Evolutionary conservation across 1,284 basidiomycete genomes (phyloP), one percentile per base, ranked within the genome.

Genomic region (Stygiomarasmius scandens): DNA sequence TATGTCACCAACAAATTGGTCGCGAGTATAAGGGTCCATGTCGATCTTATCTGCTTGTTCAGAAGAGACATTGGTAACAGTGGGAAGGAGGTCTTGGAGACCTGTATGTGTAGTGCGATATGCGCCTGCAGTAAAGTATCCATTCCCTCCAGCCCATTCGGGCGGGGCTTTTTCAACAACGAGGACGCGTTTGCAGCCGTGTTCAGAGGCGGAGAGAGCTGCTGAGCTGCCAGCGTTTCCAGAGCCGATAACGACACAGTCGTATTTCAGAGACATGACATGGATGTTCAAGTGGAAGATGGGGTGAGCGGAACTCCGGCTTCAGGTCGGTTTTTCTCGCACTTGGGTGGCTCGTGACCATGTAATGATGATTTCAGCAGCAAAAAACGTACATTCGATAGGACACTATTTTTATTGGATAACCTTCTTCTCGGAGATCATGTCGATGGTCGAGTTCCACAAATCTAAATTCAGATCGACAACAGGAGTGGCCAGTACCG

Each of bases 51-150:
- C 64, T 1, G 71, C 79, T 44, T 75, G 68, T 41, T 78, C 75
- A 9, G 38, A 41, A 0, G 78, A 66, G 47, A 79, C 79, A 62
- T 83, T 82, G 51, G 65, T 68, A 22, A 88, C 79, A 58, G 87
- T 67, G 1, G 80, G 72, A 20, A 86, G 76, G 43, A 89, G 76
- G 67, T 87, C 85, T 2, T 69, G 58, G 11, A 89, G 72, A 0
- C 86, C 87, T 12, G 63, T 69, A 63, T 89, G 87, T 2, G 79
- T 82, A 16, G 82, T 86, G 52, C 86, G 81, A 63, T 83, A 77
- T 1, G 85, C 85, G 19, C 86, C 86, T 23, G 86, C 85, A 20
- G 86, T 88, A 71, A 89, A 89, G 69, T 80, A 87, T 11, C 86
- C 84, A 63, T 89, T 89, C 12, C 86, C 87, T 12, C 87, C 87